phyloP scores from a whole-genome alignment of 202 grass and related monocot species.

The Digitaria exilis region DNA sequence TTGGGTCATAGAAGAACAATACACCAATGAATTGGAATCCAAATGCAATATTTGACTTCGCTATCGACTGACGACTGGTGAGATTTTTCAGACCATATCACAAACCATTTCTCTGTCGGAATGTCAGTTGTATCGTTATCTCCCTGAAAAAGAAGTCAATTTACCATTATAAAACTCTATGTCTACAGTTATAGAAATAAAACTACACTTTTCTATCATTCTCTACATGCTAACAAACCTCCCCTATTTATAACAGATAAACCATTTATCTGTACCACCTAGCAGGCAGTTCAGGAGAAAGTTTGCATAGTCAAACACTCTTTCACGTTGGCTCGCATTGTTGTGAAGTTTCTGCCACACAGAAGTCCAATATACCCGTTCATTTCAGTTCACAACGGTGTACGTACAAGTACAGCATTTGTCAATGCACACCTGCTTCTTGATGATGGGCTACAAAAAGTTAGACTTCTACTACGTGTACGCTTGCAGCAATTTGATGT shows the following conservation, averaged over 20 bases:
- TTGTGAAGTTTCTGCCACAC: slow-evolving; percentile 6
- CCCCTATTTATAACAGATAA: background rate
- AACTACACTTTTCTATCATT: background rate
- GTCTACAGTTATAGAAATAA: too few species aligned
- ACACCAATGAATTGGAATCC: background rate
- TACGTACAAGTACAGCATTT: background rate
- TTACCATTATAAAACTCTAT: background rate
- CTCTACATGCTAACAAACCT: background rate
- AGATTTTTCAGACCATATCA: too few species aligned
- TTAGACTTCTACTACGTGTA: background rate
- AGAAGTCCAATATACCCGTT: background rate
- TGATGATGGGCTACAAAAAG: background rate
- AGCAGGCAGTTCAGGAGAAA: background rate
- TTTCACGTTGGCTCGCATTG: background rate
- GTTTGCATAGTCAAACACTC: slow-evolving; percentile 24
- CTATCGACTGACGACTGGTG: background rate
- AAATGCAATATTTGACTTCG: background rate
- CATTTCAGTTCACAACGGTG: background rate
- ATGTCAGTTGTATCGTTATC: background rate
- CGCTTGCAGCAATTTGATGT: background rate
- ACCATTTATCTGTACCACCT: too few species aligned
- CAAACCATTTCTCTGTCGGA: background rate
- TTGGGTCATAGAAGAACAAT: too few species aligned
- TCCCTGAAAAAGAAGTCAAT: background rate
- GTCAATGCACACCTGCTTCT: background rate